Base-by-base conservation (phyloP, 2,329 filamentous ascomycete species). In the Arthroderma sp. region DNA sequence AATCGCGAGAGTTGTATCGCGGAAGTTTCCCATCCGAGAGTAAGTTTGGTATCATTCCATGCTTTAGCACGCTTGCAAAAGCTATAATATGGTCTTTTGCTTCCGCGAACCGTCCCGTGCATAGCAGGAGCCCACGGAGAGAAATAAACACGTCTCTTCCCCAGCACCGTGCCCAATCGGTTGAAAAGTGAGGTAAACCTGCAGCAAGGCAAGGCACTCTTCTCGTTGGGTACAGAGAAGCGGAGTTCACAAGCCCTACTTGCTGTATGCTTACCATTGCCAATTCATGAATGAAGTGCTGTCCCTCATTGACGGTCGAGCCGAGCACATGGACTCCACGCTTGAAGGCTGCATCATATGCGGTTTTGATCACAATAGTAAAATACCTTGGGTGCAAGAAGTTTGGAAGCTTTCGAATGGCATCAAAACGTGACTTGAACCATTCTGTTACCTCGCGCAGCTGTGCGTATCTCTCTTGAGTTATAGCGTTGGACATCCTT, bases 81-180 rank as follows among this genome's bases (percentile, higher is more conserved):
- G 88, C 89, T 48, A 86, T 70, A 47, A 98, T 94, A 58, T 98
- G 93, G 61, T 96, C 87, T 58, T 79, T 88, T 5, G 91, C 91
- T 60, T 95, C 88, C 2, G 75, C 77, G 55, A 83, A 94, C 6
- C 91, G 81, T 1, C 87, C 86, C 7, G 89, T 96, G 36, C 85
- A 87, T 32, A 98, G 76, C 53, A 85, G 86, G n/a, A 98, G 72
- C 37, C 91, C 91, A 42, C 91, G 82, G 36, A 94, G 77, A 9
- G 91, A 91, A 51, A 98, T 98, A 63, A 95, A 96, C 8, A 95
- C 86, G 62, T 98, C 91, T 45, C 91, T 82, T 5, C 93, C 91
- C 91, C 91, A 98, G 64, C 89, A 95, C 55, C 91, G 78, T 41
- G 89, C 88, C 88, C 91, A 98, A 55, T 87, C 82, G 6, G 85